phyloP scores from a whole-genome alignment of 495 filamentous ascomycete species.

The Penicillium roqueforti region DNA sequence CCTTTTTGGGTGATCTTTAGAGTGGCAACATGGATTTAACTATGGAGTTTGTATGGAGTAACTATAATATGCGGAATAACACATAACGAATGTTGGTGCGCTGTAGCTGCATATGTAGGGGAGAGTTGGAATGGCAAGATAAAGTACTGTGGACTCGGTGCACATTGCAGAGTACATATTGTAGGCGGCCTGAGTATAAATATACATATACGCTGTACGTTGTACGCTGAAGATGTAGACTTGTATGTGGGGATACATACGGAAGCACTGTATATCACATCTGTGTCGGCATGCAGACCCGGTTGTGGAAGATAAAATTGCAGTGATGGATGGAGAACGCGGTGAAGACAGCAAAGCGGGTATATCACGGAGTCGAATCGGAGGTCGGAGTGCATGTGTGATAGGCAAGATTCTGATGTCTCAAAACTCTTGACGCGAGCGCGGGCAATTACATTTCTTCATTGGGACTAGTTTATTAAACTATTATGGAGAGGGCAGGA shows the following conservation, averaged over 20 bases:
- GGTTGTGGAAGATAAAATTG: neutral
- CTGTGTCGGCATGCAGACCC: neutral
- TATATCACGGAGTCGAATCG: neutral
- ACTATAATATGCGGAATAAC: neutral
- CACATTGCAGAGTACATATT: neutral
- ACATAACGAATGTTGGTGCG: neutral
- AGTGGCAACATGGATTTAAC: neutral
- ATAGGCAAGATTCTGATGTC: neutral
- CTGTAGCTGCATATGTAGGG: neutral
- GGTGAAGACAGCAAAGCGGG: neutral
- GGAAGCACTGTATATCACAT: conserved; percentile 11
- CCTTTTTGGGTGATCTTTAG: neutral
- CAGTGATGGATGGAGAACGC: neutral
- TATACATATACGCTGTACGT: neutral
- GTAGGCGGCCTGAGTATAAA: neutral
- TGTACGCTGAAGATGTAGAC: neutral
- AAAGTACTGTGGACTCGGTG: neutral
- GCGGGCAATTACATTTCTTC: conserved; percentile 1
- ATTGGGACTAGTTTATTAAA: neutral
- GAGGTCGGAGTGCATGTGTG: conserved; percentile 3
- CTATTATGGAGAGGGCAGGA: neutral
- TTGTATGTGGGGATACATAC: neutral
- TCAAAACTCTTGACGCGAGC: neutral
- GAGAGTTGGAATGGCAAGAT: neutral
- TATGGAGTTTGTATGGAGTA: neutral